Percentiles rank a stretch among this genome's conserved stretches.
Evolutionary conservation across 495 filamentous ascomycete species (phyloP).

Genomic region (Parmelia sp.): DNA sequence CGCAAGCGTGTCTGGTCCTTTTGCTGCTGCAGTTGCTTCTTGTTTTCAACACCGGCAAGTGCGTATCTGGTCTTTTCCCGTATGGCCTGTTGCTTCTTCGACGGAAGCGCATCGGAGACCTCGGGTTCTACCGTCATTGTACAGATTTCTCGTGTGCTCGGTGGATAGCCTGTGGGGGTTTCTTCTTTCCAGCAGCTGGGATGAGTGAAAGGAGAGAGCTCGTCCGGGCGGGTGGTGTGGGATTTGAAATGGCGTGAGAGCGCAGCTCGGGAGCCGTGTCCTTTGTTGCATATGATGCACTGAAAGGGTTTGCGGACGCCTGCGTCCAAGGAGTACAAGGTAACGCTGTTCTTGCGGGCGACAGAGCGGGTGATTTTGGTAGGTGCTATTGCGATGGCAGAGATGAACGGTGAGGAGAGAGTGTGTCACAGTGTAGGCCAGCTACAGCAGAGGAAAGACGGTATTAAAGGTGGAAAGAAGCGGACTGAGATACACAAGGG

Average conservation of each 20-base stretch:
- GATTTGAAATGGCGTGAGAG: slow-evolving; percentile 2
- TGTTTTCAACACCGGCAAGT: neutral
- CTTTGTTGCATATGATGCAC: neutral
- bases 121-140: neutral
- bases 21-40: neutral
- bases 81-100: neutral
- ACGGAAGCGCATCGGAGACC: neutral
- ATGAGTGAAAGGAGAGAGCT: neutral
- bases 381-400: neutral
- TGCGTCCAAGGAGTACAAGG: neutral
- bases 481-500: neutral
- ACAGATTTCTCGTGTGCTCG: neutral
- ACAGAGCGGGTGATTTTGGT: neutral
- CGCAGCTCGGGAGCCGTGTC: neutral
- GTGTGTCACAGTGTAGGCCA: neutral
- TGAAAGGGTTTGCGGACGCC: neutral
- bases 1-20: neutral
- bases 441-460: neutral
- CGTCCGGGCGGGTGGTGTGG: neutral
- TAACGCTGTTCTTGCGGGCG: neutral
- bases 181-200: neutral
- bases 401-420: neutral
- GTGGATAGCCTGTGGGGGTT: neutral
- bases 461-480: neutral
- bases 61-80: neutral